Evolutionary conservation across 257 asterid species (phyloP), one percentile per base, ranked within the genome.

Genomic region (Petunia axillaris): DNA sequence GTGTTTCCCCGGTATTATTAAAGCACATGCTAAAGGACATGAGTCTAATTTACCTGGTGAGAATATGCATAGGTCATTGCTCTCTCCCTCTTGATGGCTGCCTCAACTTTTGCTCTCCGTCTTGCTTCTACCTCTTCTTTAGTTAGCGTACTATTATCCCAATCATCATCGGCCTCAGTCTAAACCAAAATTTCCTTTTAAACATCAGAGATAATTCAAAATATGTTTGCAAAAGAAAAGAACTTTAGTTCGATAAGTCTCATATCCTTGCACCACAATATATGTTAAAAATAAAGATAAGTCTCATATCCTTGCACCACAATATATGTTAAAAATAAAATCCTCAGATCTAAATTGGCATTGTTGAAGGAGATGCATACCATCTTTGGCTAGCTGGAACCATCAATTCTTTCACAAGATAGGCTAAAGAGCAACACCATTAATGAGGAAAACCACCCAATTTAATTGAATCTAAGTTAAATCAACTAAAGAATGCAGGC

Each of bases 51-150:
- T 87, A 94, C 98, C 97, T 89, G 94, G 84, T 93, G 87, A 77
- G 97, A 91, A 82, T 89, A 91, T 81, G 98, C 97, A 83, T 94
- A 94, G 11, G 97, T 91, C 98, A 93, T 89, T 74, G 97, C 92
- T 84, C 98, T 85, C 86, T 96, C 98, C 88, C 98, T 84, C 85
- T 93, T 96, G 64, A 93, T 86, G 75, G 88, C 91, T 7, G 99
- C 99, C 86, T 96, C 98, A 39, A 90, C 93, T 84, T 89, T 93
- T 82, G 81, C 91, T 71, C 83, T 88, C 35, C 90, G 63, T 88
- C 97, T 89, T 77, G 74, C 91, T 84, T 96, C 97, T 8, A 55
- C 89, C 85, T 92, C 94, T 83, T 96, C 98, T 86, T 91, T 96
- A 2, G 97, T 92, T 66, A 94, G 91, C 79, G 67, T 2, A 83